Evolutionary conservation across 305 asterid genomes (phyloP).

Genomic region (Fraxinus sp.): DNA sequence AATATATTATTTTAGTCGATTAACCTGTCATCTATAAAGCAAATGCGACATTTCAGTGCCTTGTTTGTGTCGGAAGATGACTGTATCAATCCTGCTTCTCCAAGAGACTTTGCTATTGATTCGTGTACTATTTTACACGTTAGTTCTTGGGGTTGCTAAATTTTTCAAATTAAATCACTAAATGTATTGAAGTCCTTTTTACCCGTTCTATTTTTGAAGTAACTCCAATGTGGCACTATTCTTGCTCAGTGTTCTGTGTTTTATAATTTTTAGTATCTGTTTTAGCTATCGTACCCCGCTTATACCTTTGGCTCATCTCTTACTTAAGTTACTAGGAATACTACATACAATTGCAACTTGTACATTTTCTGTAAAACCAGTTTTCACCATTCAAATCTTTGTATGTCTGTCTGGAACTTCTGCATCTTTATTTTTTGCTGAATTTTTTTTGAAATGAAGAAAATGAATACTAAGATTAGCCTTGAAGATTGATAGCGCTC

Average conservation of each 20-base stretch:
- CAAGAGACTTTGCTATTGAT: not conserved
- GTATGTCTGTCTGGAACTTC: not conserved
- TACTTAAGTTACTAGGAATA: not conserved
- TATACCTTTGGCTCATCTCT: not conserved
- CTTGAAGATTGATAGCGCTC: not conserved
- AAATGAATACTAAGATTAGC: not conserved
- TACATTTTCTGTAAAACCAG: not conserved
- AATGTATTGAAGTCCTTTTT: not conserved
- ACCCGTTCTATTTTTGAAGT: not conserved
- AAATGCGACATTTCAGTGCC: not conserved
- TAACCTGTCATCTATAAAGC: slow-evolving; percentile 30
- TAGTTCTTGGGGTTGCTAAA: not conserved
- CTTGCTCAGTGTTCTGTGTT: not conserved
- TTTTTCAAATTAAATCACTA: not conserved
- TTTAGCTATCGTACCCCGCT: not conserved
- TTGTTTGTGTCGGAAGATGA: slow-evolving; percentile 34
- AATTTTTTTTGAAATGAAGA: not conserved
- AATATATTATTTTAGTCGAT: not conserved
- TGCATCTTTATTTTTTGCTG: not conserved
- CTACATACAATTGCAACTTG: not conserved
- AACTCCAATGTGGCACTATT: not conserved
- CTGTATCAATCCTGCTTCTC: slow-evolving; percentile 10
- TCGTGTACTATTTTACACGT: not conserved
- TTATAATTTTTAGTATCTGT: not conserved
- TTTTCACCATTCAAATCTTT: not conserved